Percentiles rank a stretch among this genome's conserved stretches.
Evolutionary conservation across 352 stramenopile genomes (phyloP).

Genomic region (Pythium grandisporangium): DNA sequence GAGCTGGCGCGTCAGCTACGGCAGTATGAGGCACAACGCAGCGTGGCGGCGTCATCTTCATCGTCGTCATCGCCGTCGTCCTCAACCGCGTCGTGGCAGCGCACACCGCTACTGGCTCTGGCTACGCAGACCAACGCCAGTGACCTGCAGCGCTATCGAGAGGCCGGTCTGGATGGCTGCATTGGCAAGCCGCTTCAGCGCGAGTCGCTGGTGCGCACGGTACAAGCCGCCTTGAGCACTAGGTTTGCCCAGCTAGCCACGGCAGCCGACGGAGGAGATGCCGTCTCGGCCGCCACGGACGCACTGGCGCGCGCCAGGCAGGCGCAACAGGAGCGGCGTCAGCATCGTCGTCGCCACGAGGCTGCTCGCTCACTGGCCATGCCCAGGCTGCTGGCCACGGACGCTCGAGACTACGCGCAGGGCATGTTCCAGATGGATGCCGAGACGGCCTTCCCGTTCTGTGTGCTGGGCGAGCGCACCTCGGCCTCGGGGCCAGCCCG

Average conservation of each 20-base stretch:
- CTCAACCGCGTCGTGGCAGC: conserved; percentile 9
- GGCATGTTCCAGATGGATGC: conserved; percentile 88
- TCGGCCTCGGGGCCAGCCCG: not conserved
- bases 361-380: conserved; percentile 30
- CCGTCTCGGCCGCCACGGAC: conserved; percentile 21
- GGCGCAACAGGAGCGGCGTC: conserved; percentile 28
- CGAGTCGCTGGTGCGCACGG: conserved; percentile 58
- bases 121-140: conserved; percentile 39
- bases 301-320: conserved; percentile 33
- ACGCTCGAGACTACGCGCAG: conserved; percentile 36
- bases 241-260: not conserved
- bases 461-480: conserved; percentile 57
- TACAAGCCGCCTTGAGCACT: conserved; percentile 67
- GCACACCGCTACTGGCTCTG: conserved; percentile 67
- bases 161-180: conserved; percentile 88
- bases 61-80: conserved; percentile 2
- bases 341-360: conserved; percentile 25
- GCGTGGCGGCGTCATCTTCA: conserved; percentile 8
- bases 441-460: conserved; percentile 89
- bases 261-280: not conserved
- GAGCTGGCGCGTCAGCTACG: conserved; percentile 75
- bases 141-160: conserved; percentile 84
- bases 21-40: conserved; percentile 63
- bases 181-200: conserved; percentile 71
- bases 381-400: conserved; percentile 30